Percentiles rank a stretch among this genome's conserved stretches.
Evolutionary conservation across 2,329 filamentous ascomycete species (phyloP).

Genomic region (Neospermospora avenae): DNA sequence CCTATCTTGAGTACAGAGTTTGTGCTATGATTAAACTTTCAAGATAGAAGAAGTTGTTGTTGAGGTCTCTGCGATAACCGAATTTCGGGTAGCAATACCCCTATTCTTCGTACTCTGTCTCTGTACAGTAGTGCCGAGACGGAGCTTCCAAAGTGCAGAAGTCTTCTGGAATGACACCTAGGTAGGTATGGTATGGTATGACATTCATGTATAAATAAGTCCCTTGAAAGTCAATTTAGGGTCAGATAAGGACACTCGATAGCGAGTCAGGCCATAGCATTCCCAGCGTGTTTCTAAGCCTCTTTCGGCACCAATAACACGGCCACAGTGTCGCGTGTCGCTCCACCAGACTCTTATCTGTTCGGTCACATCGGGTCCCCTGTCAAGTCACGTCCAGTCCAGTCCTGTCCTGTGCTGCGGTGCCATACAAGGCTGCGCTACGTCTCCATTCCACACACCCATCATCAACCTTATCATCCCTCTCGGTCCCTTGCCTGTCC

Average conservation of each 20-base stretch:
- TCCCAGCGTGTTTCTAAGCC: neutral
- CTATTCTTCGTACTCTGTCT: neutral
- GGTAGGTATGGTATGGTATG: neutral
- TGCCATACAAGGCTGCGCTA: neutral
- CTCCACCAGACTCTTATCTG: neutral
- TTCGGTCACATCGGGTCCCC: neutral
- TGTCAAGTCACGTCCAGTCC: neutral
- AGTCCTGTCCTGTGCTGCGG: neutral
- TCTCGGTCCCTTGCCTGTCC: neutral
- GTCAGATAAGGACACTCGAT: neutral
- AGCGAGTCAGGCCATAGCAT: neutral
- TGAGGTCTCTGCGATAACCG: too few species aligned
- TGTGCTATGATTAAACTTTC: too few species aligned
- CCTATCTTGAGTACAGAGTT: too few species aligned
- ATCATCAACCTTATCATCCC: neutral
- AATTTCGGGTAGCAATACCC: too few species aligned
- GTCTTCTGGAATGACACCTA: neutral
- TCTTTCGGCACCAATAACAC: neutral
- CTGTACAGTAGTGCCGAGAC: neutral
- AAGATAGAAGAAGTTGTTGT: too few species aligned
- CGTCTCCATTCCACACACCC: neutral
- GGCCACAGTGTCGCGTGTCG: neutral
- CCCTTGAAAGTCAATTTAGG: too few species aligned
- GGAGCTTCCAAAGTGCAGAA: neutral
- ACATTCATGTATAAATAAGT: too few species aligned